These are phyloP conservation scores for Solanum paucissectum DNA, from an alignment of 257 asterid species.

Conservation along the genomic window DNA sequence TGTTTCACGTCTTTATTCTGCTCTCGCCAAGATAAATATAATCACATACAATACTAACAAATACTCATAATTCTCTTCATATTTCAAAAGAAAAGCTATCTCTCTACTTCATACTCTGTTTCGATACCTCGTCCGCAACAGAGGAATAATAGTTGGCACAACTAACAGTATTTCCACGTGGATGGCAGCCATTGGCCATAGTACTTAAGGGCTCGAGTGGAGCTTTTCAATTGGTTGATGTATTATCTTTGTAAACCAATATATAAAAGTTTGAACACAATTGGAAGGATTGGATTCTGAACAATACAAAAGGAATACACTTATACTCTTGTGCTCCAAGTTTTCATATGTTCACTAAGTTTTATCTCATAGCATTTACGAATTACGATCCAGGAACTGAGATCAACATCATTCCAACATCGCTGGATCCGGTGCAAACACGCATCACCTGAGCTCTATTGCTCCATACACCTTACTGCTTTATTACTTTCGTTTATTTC, in stretches of 20 bases:
- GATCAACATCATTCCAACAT: background rate
- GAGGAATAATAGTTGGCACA: background rate
- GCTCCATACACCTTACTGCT: background rate
- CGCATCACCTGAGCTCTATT: background rate
- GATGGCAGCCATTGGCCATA: background rate
- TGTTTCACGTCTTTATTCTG: constrained; percentile 41
- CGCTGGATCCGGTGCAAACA: background rate
- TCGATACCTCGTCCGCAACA: background rate
- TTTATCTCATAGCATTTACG: background rate
- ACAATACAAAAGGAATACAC: background rate
- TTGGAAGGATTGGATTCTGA: background rate
- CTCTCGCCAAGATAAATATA: background rate
- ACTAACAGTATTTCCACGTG: background rate
- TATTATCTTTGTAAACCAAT: background rate
- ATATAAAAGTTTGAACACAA: background rate
- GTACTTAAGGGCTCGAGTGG: background rate
- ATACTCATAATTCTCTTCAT: background rate
- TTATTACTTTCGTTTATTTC: background rate
- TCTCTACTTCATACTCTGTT: too few relatives aligned
- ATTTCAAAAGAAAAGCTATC: too few relatives aligned
- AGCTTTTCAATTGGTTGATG: background rate
- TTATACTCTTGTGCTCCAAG: background rate
- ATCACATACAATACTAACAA: background rate
- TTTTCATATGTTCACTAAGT: background rate
- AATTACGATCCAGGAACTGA: background rate